Evolutionary conservation across 1,284 basidiomycete species (phyloP).

Genomic region (Moesziomyces aphidis): DNA sequence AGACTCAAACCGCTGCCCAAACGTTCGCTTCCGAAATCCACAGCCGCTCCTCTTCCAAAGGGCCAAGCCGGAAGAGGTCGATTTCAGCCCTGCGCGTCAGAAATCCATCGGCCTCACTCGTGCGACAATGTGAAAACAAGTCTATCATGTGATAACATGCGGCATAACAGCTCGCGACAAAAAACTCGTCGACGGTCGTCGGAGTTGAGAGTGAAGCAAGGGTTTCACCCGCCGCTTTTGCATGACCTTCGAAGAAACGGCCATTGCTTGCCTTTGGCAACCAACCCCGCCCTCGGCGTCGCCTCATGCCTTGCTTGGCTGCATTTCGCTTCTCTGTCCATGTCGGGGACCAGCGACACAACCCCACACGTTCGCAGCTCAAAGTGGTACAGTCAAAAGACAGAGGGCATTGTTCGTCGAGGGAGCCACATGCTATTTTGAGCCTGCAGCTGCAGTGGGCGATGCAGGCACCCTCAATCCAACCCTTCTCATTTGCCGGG

Average conservation of each 20-base stretch:
- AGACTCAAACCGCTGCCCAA: not conserved
- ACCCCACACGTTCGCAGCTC: no score
- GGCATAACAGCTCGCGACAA: no score
- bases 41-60: not conserved
- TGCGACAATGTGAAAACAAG: conserved; percentile 5
- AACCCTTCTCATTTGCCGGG: no score
- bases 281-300: no score
- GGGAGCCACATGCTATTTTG: not conserved
- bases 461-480: not conserved
- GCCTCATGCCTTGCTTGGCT: not conserved
- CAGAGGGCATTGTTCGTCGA: not conserved
- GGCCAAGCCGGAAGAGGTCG: conserved; percentile 28
- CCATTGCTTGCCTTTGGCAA: not conserved
- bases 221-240: not conserved
- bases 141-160: no score
- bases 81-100: conserved; percentile 3
- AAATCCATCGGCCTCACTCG: conserved; percentile 5
- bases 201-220: conserved; percentile 1
- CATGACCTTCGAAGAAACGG: conserved; percentile 14
- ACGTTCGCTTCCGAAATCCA: conserved; percentile 35
- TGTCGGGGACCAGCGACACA: no score
- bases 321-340: not conserved
- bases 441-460: not conserved
- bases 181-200: no score
- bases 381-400: not conserved